Conservation (phyloP, 352 stramenopile genomes). For the Phytopythium aichiense region DNA sequence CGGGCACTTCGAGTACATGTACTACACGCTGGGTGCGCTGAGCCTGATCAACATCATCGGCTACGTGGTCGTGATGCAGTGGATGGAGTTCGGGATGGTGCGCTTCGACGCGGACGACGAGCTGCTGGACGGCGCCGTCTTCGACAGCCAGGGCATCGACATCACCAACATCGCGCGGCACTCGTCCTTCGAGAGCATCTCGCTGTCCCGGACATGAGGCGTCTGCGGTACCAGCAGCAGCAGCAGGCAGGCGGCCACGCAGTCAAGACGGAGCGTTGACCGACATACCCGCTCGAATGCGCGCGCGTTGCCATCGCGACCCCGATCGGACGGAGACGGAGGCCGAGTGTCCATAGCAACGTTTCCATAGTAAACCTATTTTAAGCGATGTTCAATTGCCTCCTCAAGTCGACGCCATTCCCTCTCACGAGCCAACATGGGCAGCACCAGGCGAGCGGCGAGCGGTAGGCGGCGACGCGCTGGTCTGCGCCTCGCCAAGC, state of each 20-base stretch:
- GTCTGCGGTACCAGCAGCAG: too few species aligned
- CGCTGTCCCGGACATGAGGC: conserved; percentile 24
- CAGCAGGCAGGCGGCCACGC: not conserved
- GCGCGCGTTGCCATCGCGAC: not conserved
- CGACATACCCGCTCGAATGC: not conserved
- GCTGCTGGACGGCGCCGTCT: conserved; percentile 54
- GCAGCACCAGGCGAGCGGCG: not conserved
- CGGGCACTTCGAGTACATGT: conserved; percentile 89
- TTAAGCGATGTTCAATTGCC: too few species aligned
- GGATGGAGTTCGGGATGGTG: conserved; percentile 87
- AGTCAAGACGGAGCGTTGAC: not conserved
- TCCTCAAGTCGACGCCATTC: not conserved
- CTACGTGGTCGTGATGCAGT: conserved; percentile 80
- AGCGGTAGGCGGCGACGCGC: not conserved
- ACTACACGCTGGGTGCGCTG: conserved; percentile 71
- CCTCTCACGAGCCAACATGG: not conserved
- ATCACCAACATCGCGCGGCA: conserved; percentile 66
- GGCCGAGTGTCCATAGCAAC: conserved; percentile 5
- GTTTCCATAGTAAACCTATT: too few species aligned
- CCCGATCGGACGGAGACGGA: not conserved
- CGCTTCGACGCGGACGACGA: conserved; percentile 67
- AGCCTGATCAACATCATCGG: conserved; percentile 68
- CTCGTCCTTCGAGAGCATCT: conserved; percentile 81
- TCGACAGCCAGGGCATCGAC: conserved; percentile 55
- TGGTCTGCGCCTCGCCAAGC: conserved; percentile 26